Base-by-base conservation (phyloP, 192 early-diverging fungal genomes). In the Chytriomyces confervae region DNA sequence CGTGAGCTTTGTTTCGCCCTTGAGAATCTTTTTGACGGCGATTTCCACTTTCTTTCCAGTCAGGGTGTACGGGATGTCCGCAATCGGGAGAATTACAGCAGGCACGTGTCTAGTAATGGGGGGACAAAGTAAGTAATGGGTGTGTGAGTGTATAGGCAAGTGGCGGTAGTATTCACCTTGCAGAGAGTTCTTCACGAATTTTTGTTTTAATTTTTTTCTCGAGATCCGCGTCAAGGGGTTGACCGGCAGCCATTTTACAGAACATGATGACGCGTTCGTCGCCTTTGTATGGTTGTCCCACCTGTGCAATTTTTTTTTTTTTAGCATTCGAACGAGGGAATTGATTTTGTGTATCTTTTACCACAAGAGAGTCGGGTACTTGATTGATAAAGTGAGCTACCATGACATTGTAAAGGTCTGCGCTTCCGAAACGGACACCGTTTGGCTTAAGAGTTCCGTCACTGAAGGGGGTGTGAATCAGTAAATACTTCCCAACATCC, bases 41-140 rank as follows among this genome's bases (percentile, higher is more conserved):
- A 99, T 91, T 81, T 99, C 97, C 10, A 98, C 95, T 84, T 98
- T 98, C 78, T 99, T 99, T 50, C 97, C 96, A 62, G 95, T 98
- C 70, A 95, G 86, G 1, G 97, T 99, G 84, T 98, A 93, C 87
- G 97, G 97, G 81, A 99, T 96, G 62, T 94, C 93, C 6, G 80
- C 75, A 64, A 93, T 91, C 7, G 89, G 85, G 61, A 98, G 84
- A 48, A 97, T 87, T 29, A 96, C 83, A 7, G 94, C 92, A 6
- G 97, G 97, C 0, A 98, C 95, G 82, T 99, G 97, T 5, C 87
- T 77, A 50, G 48, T 29, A 67, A 77, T 11, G 23, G 16, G 76
- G 47, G 3, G 23, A n/a, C 16, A 1, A 1, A 61, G 69, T 72
- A 61, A 66, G 24, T 3, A 16, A 67, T 5, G 2, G 5, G 70